Evolutionary conservation across 2,329 filamentous ascomycete species (phyloP).

Genomic region (Microcyclospora pomicola): DNA sequence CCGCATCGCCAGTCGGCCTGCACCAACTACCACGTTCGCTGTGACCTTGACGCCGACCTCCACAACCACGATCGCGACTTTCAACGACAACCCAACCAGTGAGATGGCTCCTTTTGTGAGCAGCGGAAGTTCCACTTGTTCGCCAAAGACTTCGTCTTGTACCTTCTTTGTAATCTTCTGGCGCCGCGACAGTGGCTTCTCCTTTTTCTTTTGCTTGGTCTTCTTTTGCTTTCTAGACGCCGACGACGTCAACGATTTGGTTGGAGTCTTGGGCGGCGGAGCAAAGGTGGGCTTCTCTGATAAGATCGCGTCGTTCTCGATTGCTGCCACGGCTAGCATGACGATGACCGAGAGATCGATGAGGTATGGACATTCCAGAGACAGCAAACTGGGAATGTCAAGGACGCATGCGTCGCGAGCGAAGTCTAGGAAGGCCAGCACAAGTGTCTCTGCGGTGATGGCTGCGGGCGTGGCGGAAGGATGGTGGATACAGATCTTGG

Average conservation of each 20-base stretch:
- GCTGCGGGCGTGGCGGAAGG: conserved; percentile 27
- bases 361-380: conserved; percentile 31
- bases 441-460: conserved; percentile 24
- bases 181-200: neutral
- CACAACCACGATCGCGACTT: conserved; percentile 29
- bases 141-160: conserved; percentile 16
- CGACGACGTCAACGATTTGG: neutral
- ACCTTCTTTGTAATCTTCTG: conserved; percentile 4
- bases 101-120: conserved; percentile 26
- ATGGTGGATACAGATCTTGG: conserved; percentile 24
- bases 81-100: conserved; percentile 29
- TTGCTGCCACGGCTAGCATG: conserved; percentile 31
- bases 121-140: conserved; percentile 25
- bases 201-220: conserved; percentile 6
- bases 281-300: conserved; percentile 17
- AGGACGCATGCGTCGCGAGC: conserved; percentile 27
- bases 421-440: conserved; percentile 33
- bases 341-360: conserved; percentile 31
- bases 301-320: conserved; percentile 26
- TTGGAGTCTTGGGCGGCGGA: conserved; percentile 16
- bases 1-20: too few relatives aligned
- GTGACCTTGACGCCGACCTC: conserved; percentile 29
- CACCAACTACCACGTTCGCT: conserved; percentile 17
- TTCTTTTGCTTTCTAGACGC: conserved; percentile 1
- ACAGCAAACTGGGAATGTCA: conserved; percentile 30